These are phyloP conservation scores for Uronychia setigera DNA, from an alignment of 73 alveolate genomes.

Conservation along the genomic window DNA sequence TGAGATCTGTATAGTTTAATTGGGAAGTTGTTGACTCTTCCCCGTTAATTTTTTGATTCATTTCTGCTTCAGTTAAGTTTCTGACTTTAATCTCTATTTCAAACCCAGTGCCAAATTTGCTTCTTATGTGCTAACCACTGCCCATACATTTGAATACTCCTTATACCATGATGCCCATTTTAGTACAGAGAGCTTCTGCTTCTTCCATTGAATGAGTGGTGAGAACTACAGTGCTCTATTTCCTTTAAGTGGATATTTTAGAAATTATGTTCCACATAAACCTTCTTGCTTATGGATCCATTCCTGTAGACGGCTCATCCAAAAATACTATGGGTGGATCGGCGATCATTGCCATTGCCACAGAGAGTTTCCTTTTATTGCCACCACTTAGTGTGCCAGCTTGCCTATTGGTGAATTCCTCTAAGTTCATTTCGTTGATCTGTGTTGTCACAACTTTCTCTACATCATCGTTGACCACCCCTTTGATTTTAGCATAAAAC, in stretches of 20 bases:
- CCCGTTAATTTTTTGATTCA: not conserved
- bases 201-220: slow-evolving; percentile 92
- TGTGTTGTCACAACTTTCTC: slow-evolving; percentile 52
- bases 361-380: slow-evolving; percentile 89
- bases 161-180: slow-evolving; percentile 90
- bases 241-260: slow-evolving; percentile 68
- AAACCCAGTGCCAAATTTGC: slow-evolving; percentile 83
- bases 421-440: slow-evolving; percentile 71
- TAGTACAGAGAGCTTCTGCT: slow-evolving; percentile 88
- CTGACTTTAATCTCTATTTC: slow-evolving; percentile 77
- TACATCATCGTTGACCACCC: slow-evolving; percentile 43
- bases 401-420: slow-evolving; percentile 66
- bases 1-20: not conserved
- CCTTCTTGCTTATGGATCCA: slow-evolving; percentile 90
- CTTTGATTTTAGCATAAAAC: slow-evolving; percentile 78
- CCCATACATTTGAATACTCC: slow-evolving; percentile 83
- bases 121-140: slow-evolving; percentile 64
- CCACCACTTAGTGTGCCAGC: slow-evolving; percentile 90
- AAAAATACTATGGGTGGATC: slow-evolving; percentile 81
- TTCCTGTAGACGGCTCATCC: slow-evolving; percentile 91
- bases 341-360: slow-evolving; percentile 81
- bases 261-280: slow-evolving; percentile 88
- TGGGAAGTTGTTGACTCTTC: not conserved
- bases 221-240: slow-evolving; percentile 76
- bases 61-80: slow-evolving; percentile 56